Evolutionary conservation across 169 alveolate species (phyloP).

Genomic region (Plasmodium inui): DNA sequence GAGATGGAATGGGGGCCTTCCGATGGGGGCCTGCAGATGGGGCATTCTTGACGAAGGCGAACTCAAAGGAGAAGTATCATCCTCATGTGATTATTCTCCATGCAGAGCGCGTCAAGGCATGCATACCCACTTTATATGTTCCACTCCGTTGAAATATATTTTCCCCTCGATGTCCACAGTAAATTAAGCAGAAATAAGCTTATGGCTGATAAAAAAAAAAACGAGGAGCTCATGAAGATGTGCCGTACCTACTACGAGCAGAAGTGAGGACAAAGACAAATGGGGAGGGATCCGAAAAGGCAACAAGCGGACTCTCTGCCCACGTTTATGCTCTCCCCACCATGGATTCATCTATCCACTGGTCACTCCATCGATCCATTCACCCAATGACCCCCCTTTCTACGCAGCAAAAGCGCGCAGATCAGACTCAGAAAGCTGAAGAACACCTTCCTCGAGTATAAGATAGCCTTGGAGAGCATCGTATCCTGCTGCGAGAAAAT

Average conservation of each 20-base stretch:
- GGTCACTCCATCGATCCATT: neutral
- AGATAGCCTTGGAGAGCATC: conserved; percentile 59
- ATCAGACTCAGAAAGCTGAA: conserved; percentile 28
- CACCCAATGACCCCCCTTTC: neutral
- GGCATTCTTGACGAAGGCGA: neutral
- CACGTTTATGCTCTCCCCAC: neutral
- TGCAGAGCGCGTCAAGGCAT: neutral
- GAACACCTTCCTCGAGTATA: conserved; percentile 51
- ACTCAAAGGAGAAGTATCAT: neutral
- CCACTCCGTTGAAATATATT: neutral
- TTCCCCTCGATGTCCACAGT: neutral
- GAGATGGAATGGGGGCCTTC: neutral
- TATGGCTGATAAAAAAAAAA: conserved; percentile 19
- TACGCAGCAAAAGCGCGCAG: conserved; percentile 35
- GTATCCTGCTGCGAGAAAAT: conserved; percentile 71
- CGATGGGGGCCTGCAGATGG: neutral
- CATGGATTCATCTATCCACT: neutral
- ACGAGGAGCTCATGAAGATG: conserved; percentile 25
- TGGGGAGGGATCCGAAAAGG: neutral
- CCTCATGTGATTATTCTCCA: neutral
- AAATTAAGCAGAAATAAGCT: conserved; percentile 16
- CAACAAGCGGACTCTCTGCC: neutral
- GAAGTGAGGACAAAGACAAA: neutral
- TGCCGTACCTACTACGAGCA: conserved; percentile 44
- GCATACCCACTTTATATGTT: neutral